Evolutionary conservation across 2,329 filamentous ascomycete genomes (phyloP), one percentile per base, ranked within the genome.

Genomic region (Phaeosphaeriaceae sp.): DNA sequence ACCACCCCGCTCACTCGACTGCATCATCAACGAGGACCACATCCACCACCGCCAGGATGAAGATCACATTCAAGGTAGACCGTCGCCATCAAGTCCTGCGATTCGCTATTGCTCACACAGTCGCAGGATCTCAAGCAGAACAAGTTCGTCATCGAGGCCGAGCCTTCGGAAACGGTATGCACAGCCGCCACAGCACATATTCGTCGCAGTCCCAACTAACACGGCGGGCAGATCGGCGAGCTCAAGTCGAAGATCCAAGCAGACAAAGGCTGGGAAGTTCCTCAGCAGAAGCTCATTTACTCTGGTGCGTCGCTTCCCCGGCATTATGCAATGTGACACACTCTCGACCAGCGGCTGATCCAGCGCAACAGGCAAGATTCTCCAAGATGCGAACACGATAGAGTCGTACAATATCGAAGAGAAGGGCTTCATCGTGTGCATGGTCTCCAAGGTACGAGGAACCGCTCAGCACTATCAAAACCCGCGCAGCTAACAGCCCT

Each of bases 391-490:
- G 62, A 95, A 97, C 76, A 97, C 93, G 2, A 91, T 99, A 70
- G 92, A 93, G 79, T 93, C 91, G 42, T 98, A 98, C 84, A 97
- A 92, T 81, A 98, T 99, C 64, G 94, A 99, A 81, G 95, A 98
- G 86, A 99, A 98, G 85, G 95, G 95, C 40, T 99, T 98, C 78
- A 93, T 99, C 72, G 95, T 99, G 60, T 99, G 95, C 83, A 97
- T 99, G 89, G 89, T 96, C 71, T 92, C 92, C 77, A 98, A 98
- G 91, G 93, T 96, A 83, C 63, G 79, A 61, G 33, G 54, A 56
- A 33, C 25, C 57, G 44, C 51, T 60, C 45, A 44, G 58, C 58
- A 54, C 51, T 48, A 15, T 22, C 24, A 22, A 17, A 44, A n/a
- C 15, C 48, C 24, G 11, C 17, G 44, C 48, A 50, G 56, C 69